Conservation (phyloP, 1,284 basidiomycete species). For the Paramarasmius palmivorus region DNA sequence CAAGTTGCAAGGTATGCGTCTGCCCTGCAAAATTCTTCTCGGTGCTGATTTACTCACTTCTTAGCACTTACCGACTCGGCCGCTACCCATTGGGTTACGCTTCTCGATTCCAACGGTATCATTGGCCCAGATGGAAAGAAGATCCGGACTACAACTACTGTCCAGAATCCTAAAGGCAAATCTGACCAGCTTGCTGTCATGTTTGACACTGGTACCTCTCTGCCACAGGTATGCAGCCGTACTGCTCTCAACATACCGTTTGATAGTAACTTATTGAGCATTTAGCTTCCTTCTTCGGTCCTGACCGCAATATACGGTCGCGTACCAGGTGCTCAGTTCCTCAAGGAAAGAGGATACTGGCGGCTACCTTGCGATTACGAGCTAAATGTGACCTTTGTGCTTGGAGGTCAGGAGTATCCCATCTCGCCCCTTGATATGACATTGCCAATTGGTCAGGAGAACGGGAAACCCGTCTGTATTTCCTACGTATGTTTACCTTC, state of each 20-base stretch:
- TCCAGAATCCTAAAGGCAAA: conserved; percentile 6
- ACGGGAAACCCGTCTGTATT: conserved; percentile 5
- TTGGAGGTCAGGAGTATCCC: conserved; percentile 6
- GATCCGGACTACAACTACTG: conserved; percentile 4
- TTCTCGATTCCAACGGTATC: conserved; percentile 11
- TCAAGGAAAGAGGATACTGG: background rate
- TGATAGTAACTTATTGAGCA: too few relatives aligned
- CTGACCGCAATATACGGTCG: conserved; percentile 10
- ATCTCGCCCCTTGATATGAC: conserved; percentile 13
- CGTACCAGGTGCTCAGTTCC: conserved; percentile 11
- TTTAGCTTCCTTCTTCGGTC: conserved; percentile 4
- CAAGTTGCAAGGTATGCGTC: conserved; percentile 1
- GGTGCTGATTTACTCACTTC: background rate
- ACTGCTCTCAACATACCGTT: too few relatives aligned
- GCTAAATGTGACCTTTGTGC: conserved; percentile 8
- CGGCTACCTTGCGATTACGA: conserved; percentile 12
- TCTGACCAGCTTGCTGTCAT: conserved; percentile 10
- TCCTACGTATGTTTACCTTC: conserved; percentile 6
- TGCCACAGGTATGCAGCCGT: too few relatives aligned
- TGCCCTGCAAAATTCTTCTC: background rate
- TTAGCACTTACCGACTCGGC: background rate
- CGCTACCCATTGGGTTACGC: conserved; percentile 12
- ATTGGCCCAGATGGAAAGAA: conserved; percentile 9
- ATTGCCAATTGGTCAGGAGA: background rate
- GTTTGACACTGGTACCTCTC: conserved; percentile 9